Base-by-base conservation (phyloP, 805 yeast genomes). In the Myxozyma geophila region DNA sequence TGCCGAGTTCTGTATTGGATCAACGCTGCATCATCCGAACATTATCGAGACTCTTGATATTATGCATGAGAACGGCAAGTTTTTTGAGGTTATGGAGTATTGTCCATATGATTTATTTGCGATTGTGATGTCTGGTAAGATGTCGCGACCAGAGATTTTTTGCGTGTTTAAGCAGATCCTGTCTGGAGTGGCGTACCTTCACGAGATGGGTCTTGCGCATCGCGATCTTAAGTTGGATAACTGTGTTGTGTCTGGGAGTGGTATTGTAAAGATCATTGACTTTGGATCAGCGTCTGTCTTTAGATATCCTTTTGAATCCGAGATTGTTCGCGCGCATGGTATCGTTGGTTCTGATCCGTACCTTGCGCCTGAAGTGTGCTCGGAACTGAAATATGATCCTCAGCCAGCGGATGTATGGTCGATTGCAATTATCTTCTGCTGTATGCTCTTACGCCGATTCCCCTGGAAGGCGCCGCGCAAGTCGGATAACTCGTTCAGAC, bases 291-390 rank as follows among this genome's bases (percentile, higher is more conserved):
- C 98, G 0, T 89, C 88, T 21, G 88, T 89, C 28, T 92, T 90
- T 78, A 82, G 86, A 65, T 87, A 86, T 71, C 87, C 87, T 7
- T 85, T 82, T 67, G 84, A 83, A 58, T 74, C 76, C 7, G 83
- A 81, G 60, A 81, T 85, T 23, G 85, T 88, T 17, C 79, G 81
- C 63, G 92, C 97, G 0, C 81, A 83, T 48, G 98, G 98, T 15
- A 83, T 93, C 23, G 96, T 93, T 12, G 99, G 99, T 15, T 89
- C 96, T 1, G 99, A 93, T 75, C 98, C 99, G 1, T 93, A 93
- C 73, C 78, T 93, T 66, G 95, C 98, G 0, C 98, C 98, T 0
- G 99, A 93, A 75, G 92, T 93, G 49, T 81, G 93, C 60, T 73
- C 77, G 21, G 77, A 78, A 58, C 67, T 72, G 47, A 75, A 75